A percentile compares a stretch with the other conserved stretches of the same genome.
Conservation (phyloP, 352 stramenopile genomes). For the Phytophthora pluvialis region DNA sequence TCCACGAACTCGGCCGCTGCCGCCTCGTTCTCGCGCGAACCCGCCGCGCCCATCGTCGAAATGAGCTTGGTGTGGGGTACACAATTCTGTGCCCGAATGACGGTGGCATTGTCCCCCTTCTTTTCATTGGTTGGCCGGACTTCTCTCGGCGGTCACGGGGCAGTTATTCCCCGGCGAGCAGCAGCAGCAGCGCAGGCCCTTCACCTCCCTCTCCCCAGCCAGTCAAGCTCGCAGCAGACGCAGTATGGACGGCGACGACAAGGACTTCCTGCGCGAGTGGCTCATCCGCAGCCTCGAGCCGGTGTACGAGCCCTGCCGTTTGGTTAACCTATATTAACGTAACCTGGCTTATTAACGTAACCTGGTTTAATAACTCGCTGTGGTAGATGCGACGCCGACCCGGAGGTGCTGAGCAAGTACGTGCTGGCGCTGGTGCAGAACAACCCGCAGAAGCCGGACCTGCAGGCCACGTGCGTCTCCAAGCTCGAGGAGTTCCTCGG, state of each 20-base stretch:
- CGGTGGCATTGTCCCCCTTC: neutral
- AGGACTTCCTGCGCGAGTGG: slow-evolving; percentile 87
- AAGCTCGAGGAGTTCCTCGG: slow-evolving; percentile 89
- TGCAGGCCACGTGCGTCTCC: slow-evolving; percentile 72
- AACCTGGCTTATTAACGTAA: neutral
- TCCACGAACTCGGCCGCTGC: slow-evolving; percentile 67
- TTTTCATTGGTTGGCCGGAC: slow-evolving; percentile 39
- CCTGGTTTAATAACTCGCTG: neutral
- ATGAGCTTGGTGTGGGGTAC: slow-evolving; percentile 13
- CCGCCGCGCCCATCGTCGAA: slow-evolving; percentile 43
- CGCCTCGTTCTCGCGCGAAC: slow-evolving; percentile 55
- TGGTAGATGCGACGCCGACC: slow-evolving; percentile 83
- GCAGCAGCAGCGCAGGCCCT: slow-evolving; percentile 1
- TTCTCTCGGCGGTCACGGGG: slow-evolving; percentile 19
- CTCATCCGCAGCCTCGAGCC: slow-evolving; percentile 85
- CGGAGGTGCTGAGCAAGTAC: slow-evolving; percentile 89
- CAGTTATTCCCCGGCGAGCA: slow-evolving; percentile 26
- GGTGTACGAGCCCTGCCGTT: slow-evolving; percentile 46
- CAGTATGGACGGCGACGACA: slow-evolving; percentile 77
- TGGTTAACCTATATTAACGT: no score
- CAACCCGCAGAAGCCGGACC: slow-evolving; percentile 71
- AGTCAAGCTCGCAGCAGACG: slow-evolving; percentile 7
- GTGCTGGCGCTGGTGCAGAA: slow-evolving; percentile 87
- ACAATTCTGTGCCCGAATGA: slow-evolving; percentile 7
- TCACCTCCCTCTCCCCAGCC: slow-evolving; percentile 5